Evolutionary conservation across 805 yeast genomes (phyloP), one percentile per base, ranked within the genome.

Genomic region (Metschnikowia sp.): DNA sequence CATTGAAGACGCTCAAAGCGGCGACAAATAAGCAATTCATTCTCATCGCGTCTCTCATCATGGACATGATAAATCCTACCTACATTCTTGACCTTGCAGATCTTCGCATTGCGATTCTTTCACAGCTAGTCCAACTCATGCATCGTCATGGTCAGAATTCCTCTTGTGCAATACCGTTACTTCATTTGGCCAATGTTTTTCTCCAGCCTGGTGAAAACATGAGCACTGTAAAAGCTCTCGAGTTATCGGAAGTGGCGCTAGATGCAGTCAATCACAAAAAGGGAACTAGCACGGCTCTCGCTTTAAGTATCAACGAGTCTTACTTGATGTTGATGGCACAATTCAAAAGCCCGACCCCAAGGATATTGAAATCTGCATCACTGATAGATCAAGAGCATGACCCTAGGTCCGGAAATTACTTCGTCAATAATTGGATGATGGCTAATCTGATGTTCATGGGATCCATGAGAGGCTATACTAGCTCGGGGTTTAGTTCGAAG

Each of bases 291-390:
- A 55, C 69, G 18, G 67, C 68, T 41, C 60, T 67, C 40, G 66
- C 68, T 33, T 68, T 68, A 46, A 58, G 57, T 22, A 66, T 76
- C 8, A 75, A 75, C 50, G 75, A 74, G 51, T 53, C 64, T 29
- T 78, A 77, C 50, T 64, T 72, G 32, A 54, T 64, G 19, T 62
- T 73, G 3, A 49, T 77, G 50, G 82, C 78, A 2, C 57, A 65
- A 4, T 69, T 65, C 44, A 56, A 70, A 18, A 78, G 75, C 40
- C 76, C 81, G 1, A 35, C 66, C 22, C 49, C 58, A 5, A 69
- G 64, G 22, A 54, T 76, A 1, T 44, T 71, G 38, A 67, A 65
- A 40, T 59, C 40, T 32, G 45, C 49, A 10, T 39, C 51, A 7
- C 41, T 36, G 11, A 33, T 52, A 6, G 47, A 48, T 11, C 47